Evolutionary conservation across 2,329 filamentous ascomycete species (phyloP).

Genomic region (Botrytis medusae): DNA sequence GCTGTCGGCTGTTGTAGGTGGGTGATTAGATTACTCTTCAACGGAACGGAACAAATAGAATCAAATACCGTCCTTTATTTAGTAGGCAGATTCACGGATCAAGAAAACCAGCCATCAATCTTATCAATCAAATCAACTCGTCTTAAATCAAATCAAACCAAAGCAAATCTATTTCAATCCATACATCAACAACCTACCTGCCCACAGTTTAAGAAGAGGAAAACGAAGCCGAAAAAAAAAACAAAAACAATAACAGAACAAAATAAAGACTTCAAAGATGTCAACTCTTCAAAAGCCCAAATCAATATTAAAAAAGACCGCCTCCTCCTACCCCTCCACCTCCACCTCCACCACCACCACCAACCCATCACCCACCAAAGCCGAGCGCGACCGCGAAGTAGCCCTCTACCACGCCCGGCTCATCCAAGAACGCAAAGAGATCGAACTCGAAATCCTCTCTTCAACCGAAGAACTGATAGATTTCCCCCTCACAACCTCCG

Average conservation of each 20-base stretch:
- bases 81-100: no score
- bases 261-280: constrained; percentile 27
- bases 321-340: constrained; percentile 43
- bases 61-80: neutral
- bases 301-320: constrained; percentile 61
- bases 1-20: neutral
- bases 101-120: neutral
- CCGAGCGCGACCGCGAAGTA: constrained; percentile 55
- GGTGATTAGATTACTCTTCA: neutral
- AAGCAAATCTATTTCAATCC: neutral
- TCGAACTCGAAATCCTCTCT: constrained; percentile 71
- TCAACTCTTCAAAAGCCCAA: constrained; percentile 42
- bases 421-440: constrained; percentile 78
- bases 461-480: constrained; percentile 61
- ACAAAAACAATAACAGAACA: neutral
- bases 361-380: constrained; percentile 40
- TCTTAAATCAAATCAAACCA: neutral
- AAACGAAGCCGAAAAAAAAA: neutral
- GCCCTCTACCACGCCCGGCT: constrained; percentile 80
- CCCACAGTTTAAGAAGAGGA: neutral
- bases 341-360: constrained; percentile 37
- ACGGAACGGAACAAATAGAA: neutral
- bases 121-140: neutral
- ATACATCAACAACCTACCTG: neutral
- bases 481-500: constrained; percentile 41